Base-by-base conservation (phyloP, 768 basidiomycete species). In the Mycena filopes region DNA sequence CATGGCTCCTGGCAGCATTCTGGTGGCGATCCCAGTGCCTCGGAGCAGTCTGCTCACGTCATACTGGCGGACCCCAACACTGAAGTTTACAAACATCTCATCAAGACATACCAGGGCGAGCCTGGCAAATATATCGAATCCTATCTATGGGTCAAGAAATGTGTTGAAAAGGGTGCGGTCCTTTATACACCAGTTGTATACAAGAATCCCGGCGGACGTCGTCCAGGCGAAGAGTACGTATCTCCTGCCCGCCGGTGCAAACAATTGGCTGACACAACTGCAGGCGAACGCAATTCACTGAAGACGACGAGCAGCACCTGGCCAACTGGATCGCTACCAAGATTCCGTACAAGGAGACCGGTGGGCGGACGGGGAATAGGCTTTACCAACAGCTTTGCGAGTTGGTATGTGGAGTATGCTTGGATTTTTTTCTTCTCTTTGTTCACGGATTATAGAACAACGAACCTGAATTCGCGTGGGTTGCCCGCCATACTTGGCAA, bases 401-500 rank as follows among this genome's bases (percentile, higher is more conserved):
- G 60, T 83, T 88, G 79, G 93, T 91, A 62, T 59, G 77, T 71
- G 40, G 36, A n/a, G n/a, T 48, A 55, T 38, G 20, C 36, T 25
- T 13, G 13, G 49, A 12, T 60, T 23, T 26, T 13, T 20, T 4
- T 60, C 33, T 50, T 59, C 5, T 9, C 55, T 47, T 38, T 66
- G 63, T 45, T 45, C 36, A 21, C 59, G 26, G 20, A 25, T 20
- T 38, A 11, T 68, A 93, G 92, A 81, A 80, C 50, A 77, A 78
- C 53, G 89, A 93, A 65, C 89, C 91, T 2, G 91, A 92, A 66
- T 93, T 87, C 70, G 81, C 84, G 0, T 94, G 93, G 93, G 93
- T 93, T 21, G 83, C 81, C 26, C 88, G 92, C 18, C 93, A 95
- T 73, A 93, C 92, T 2, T 95, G 93, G 93, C 92, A 94, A 68